These are phyloP conservation scores for Balansia obtecta DNA, from an alignment of 2,329 filamentous ascomycete genomes.

Conservation along the genomic window DNA sequence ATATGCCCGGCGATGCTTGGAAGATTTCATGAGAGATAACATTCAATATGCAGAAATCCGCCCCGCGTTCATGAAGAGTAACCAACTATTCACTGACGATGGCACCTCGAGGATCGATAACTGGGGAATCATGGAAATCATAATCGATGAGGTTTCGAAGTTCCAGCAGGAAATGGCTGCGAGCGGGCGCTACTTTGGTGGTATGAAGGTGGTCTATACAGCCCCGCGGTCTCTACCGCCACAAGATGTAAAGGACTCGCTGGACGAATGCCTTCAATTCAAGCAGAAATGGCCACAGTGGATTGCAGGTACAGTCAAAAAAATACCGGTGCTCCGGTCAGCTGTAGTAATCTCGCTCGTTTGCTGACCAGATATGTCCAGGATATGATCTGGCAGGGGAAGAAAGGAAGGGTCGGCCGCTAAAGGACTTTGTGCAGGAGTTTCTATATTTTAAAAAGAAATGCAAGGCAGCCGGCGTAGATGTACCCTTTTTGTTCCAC, in stretches of 20 bases:
- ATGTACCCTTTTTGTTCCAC: conserved; percentile 65
- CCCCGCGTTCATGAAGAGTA: conserved; percentile 54
- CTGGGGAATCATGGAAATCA: conserved; percentile 45
- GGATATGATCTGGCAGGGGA: conserved; percentile 62
- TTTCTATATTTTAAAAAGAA: conserved; percentile 42
- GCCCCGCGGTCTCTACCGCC: conserved; percentile 48
- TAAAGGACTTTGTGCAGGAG: conserved; percentile 40
- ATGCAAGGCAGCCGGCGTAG: conserved; percentile 33
- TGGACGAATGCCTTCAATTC: conserved; percentile 49
- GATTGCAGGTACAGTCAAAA: conserved; percentile 41
- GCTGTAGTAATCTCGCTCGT: conserved; percentile 12
- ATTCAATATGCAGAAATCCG: conserved; percentile 62
- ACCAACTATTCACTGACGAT: conserved; percentile 47
- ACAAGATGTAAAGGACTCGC: conserved; percentile 33
- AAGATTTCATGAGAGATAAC: conserved; percentile 49
- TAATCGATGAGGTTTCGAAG: conserved; percentile 38
- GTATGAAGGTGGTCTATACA: conserved; percentile 61
- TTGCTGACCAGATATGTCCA: conserved; percentile 13
- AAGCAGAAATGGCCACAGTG: conserved; percentile 43
- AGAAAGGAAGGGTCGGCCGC: conserved; percentile 47
- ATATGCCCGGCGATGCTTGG: conserved; percentile 48
- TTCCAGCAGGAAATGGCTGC: conserved; percentile 28
- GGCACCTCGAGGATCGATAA: conserved; percentile 41
- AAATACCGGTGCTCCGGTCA: not conserved
- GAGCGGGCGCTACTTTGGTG: conserved; percentile 36